A percentile compares a stretch with the other conserved stretches of the same genome.
Conservation (phyloP, 1,139 yeast species). For the Pichia sp. region DNA sequence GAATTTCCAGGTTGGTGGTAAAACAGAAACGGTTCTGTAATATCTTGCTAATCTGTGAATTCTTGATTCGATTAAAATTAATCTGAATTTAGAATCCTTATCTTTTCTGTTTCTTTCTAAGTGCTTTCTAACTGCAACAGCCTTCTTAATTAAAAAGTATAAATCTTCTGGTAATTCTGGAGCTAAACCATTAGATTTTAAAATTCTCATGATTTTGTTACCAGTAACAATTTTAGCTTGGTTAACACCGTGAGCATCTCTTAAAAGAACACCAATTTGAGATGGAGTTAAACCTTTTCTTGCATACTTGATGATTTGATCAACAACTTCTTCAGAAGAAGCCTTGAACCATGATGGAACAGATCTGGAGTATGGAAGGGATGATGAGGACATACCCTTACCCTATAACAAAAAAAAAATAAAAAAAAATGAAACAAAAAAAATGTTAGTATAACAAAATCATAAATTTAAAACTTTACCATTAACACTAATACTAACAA, state of each 20-base stretch:
- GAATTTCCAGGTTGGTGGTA: constrained; percentile 99
- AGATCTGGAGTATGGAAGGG: constrained; percentile 98
- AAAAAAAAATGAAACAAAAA: constrained; percentile 15
- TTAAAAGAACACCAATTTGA: constrained; percentile 97
- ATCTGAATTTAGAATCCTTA: constrained; percentile 99
- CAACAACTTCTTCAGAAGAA: constrained; percentile 91
- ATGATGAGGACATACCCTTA: constrained; percentile 99
- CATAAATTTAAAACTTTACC: constrained; percentile 23
- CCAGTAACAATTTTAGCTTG: constrained; percentile 97
- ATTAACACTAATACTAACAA: constrained; percentile 23
- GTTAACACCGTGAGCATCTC: constrained; percentile 99
- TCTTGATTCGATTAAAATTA: constrained; percentile 99
- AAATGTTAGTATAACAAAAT: constrained; percentile 32
- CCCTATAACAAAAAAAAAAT: constrained; percentile 47
- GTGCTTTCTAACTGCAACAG: constrained; percentile 99
- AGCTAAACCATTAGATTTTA: constrained; percentile 99
- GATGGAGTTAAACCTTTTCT: constrained; percentile 99
- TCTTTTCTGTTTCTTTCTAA: constrained; percentile 99
- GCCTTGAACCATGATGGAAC: constrained; percentile 99
- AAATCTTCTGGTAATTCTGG: constrained; percentile 99
- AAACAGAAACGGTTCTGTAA: constrained; percentile 98
- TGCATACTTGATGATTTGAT: constrained; percentile 98
- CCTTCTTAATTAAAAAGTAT: constrained; percentile 98
- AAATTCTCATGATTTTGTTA: constrained; percentile 99
- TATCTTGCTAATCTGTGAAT: constrained; percentile 99